A percentile compares a stretch with the other conserved stretches of the same genome.
Conservation (phyloP, 192 early-diverging fungal species). For the Cetraspora pellucida region DNA sequence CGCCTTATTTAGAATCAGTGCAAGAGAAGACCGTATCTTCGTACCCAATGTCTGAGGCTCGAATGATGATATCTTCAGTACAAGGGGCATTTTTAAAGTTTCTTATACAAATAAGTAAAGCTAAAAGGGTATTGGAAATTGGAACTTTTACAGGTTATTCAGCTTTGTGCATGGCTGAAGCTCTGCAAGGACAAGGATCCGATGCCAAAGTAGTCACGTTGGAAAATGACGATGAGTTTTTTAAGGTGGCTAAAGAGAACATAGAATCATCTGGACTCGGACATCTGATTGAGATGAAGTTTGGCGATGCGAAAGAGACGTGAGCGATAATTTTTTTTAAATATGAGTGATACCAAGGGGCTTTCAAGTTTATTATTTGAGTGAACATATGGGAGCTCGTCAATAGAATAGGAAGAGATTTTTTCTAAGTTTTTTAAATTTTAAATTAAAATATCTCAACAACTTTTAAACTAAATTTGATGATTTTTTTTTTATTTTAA, state of each 20-base stretch:
- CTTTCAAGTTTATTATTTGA: no score
- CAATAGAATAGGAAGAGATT: no score
- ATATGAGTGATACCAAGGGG: constrained; percentile 1
- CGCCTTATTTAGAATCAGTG: no score
- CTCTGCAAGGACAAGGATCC: constrained; percentile 37
- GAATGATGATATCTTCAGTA: constrained; percentile 42
- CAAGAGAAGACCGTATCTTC: no score
- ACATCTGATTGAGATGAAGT: constrained; percentile 48
- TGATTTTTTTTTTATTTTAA: no score
- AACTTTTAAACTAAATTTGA: no score
- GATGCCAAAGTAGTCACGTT: constrained; percentile 46
- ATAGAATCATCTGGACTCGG: constrained; percentile 39
- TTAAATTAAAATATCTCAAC: no score
- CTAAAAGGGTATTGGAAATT: constrained; percentile 63
- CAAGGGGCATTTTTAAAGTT: constrained; percentile 57
- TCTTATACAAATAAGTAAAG: constrained; percentile 52
- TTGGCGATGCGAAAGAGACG: constrained; percentile 47
- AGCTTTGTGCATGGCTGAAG: constrained; percentile 70
- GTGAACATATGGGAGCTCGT: no score
- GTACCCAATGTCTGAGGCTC: no score
- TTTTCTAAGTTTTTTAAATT: no score
- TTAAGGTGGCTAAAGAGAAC: constrained; percentile 48
- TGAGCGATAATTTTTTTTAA: constrained; percentile 25
- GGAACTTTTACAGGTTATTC: constrained; percentile 70
- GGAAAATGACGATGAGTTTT: constrained; percentile 57